Evolutionary conservation across 164 flowering plant genomes (phyloP), one percentile per base, ranked within the genome.

Genomic region (Vitis riparia): DNA sequence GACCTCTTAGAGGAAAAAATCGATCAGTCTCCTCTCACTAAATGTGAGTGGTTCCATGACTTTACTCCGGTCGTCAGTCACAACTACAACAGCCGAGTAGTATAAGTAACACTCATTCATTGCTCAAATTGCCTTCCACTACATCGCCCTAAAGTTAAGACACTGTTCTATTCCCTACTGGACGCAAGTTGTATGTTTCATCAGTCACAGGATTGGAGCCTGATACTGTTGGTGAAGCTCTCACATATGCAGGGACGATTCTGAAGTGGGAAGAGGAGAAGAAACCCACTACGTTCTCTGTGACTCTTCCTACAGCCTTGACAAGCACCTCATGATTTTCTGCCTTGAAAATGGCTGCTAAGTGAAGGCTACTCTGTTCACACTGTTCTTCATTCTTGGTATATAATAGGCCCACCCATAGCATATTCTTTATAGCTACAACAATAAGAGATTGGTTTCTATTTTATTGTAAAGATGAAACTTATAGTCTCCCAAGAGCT

Each of bases 41-140:
- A 27, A 59, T 84, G 85, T 51, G 80, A 81, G 16, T 84, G 87
- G 83, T 80, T 84, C 58, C 27, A 32, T 12, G 85, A 84, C 62
- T 84, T 77, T 73, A 58, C 68, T 62, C 85, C 87, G 0, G 60
- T 80, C 62, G 68, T 73, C 60, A 68, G 73, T 70, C 65, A 51
- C 11, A 49, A 74, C 65, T 58, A 59, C 19, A 32, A 23, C 13
- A 27, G 51, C 52, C 19, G n/a, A 68, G 13, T 27, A 65, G 51
- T 47, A 53, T 30, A 27, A 59, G 30, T n/a, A 67, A 52, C 6
- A 61, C 16, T 71, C 55, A 78, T n/a, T 27, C 86, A 8, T 51
- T 79, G 79, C 80, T 27, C 81, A 77, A 10, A 68, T 57, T 0
- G 83, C 79, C 1, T 79, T 76, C 68, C 81, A 77, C 61, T 79